Evolutionary conservation across 371 early-diverging fungal species (phyloP).

Genomic region (Blastocladiella emersonii): DNA sequence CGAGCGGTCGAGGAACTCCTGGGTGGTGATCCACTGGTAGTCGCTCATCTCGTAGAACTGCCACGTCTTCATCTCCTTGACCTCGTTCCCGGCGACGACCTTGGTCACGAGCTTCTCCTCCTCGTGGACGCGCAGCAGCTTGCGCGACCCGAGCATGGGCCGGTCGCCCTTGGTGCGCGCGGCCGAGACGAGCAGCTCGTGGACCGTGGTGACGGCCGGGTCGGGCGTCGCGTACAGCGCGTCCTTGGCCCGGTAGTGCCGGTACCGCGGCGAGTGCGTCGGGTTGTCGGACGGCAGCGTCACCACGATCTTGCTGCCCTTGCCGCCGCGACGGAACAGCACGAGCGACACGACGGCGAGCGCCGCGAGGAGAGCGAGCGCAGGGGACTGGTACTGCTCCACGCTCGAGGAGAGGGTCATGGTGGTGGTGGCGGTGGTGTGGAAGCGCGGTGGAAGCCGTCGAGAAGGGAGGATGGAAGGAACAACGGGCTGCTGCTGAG

Average conservation of each 20-base stretch:
- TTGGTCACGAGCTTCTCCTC: constrained; percentile 65
- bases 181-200: neutral
- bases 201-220: neutral
- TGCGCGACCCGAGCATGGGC: constrained; percentile 49
- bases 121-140: constrained; percentile 42
- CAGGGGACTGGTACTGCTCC: too few relatives aligned
- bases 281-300: neutral
- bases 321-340: neutral
- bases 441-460: too few relatives aligned
- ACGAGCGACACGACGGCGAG: neutral
- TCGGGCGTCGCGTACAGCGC: neutral
- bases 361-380: too few relatives aligned
- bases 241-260: neutral
- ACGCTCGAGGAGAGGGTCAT: too few relatives aligned
- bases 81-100: constrained; percentile 41
- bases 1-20: constrained; percentile 34
- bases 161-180: constrained; percentile 10
- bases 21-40: constrained; percentile 51
- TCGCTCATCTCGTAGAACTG: constrained; percentile 54
- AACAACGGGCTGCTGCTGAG: too few relatives aligned
- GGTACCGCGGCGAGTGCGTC: neutral
- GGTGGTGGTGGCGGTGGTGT: too few relatives aligned
- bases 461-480: too few relatives aligned
- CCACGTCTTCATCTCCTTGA: constrained; percentile 61
- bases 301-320: neutral